A percentile compares a stretch with the other conserved stretches of the same genome.
Conservation (phyloP, 371 early-diverging fungal species). For the Lichtheimia ramosa region DNA sequence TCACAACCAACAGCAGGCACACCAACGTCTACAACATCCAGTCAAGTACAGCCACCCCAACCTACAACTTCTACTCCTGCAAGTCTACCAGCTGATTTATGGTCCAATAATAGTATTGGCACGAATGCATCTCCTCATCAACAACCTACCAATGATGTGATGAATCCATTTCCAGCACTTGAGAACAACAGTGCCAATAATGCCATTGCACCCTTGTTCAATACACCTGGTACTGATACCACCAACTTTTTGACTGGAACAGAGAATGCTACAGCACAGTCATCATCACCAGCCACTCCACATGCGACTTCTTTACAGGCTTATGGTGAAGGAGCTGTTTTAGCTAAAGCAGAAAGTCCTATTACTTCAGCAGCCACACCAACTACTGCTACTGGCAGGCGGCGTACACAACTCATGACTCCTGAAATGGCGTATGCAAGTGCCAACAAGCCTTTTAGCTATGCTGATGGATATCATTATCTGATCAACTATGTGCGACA, state of each 20-base stretch:
- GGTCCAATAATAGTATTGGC: too few relatives aligned
- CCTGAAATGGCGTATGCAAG: conserved; percentile 44
- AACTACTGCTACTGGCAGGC: conserved; percentile 21
- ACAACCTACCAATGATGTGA: not conserved
- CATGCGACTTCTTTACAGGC: conserved; percentile 32
- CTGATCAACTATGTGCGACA: conserved; percentile 73
- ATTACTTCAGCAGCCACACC: conserved; percentile 15
- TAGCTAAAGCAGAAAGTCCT: conserved; percentile 42
- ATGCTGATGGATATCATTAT: conserved; percentile 89
- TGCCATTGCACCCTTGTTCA: not conserved
- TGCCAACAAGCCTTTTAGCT: conserved; percentile 71
- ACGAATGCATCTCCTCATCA: not conserved
- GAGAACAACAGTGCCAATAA: conserved; percentile 7
- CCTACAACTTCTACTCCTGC: not conserved
- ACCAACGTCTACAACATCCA: not conserved
- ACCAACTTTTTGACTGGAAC: too few relatives aligned
- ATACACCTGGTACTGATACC: too few relatives aligned
- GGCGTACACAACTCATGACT: conserved; percentile 38
- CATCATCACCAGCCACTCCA: not conserved
- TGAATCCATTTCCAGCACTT: conserved; percentile 2
- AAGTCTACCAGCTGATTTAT: too few relatives aligned
- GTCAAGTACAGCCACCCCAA: conserved; percentile 2
- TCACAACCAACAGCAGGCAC: not conserved
- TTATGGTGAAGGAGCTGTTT: conserved; percentile 45
- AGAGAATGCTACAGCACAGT: not conserved